Conservation (phyloP, 345 rosid species). For the Gossypium anomalum region DNA sequence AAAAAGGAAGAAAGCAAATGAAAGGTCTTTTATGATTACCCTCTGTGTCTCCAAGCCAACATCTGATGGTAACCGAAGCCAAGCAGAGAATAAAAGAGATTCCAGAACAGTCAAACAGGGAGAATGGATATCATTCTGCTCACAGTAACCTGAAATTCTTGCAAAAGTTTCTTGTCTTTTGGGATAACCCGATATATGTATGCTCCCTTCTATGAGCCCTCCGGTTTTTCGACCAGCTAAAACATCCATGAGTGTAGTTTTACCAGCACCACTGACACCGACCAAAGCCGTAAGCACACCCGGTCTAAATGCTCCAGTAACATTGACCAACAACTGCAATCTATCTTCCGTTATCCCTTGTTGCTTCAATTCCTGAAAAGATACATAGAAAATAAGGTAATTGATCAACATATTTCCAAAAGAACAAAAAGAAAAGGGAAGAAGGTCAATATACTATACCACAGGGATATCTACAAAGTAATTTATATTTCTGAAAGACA, state of each 20-base stretch:
- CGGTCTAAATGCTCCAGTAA: constrained; percentile 94
- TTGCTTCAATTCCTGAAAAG: constrained; percentile 79
- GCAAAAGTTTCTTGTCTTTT: constrained; percentile 97
- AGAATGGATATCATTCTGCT: constrained; percentile 95
- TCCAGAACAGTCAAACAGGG: constrained; percentile 90
- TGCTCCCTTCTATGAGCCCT: constrained; percentile 81
- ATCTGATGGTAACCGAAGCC: constrained; percentile 83
- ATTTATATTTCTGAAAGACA: constrained; percentile 83
- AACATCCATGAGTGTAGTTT: constrained; percentile 99
- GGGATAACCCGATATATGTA: constrained; percentile 81
- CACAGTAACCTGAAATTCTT: constrained; percentile 94
- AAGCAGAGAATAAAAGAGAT: constrained; percentile 90
- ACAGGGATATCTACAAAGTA: constrained; percentile 87
- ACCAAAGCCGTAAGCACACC: constrained; percentile 91
- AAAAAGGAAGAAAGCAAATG: not conserved
- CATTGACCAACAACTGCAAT: constrained; percentile 76
- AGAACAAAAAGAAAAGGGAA: not conserved
- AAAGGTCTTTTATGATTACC: constrained; percentile 36
- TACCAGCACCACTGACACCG: constrained; percentile 98
- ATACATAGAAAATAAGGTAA: constrained; percentile 20
- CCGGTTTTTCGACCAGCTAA: constrained; percentile 98
- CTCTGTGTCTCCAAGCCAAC: constrained; percentile 72
- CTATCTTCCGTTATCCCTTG: constrained; percentile 81
- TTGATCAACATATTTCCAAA: constrained; percentile 12
- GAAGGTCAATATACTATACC: constrained; percentile 43